A percentile compares a stretch with the other conserved stretches of the same genome.
phyloP scores from a whole-genome alignment of 1,284 basidiomycete genomes.

The Puccinia brachypodii region DNA sequence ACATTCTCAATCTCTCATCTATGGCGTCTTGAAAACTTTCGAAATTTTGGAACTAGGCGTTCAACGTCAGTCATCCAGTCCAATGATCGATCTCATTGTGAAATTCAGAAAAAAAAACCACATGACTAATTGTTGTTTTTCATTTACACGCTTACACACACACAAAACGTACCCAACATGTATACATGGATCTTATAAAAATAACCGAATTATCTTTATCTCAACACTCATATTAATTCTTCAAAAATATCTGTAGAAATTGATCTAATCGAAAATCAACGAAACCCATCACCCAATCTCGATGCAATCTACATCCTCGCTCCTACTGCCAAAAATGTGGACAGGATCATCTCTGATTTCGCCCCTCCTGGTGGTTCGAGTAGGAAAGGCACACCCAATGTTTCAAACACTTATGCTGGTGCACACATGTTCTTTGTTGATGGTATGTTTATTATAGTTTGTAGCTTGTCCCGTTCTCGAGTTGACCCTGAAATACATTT shows the following conservation, averaged over 20 bases:
- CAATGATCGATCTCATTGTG: background rate
- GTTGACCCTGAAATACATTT: background rate
- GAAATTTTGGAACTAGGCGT: conserved; percentile 93
- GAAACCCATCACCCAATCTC: conserved; percentile 75
- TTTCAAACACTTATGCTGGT: conserved; percentile 69
- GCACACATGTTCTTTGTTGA: conserved; percentile 96
- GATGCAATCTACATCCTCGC: conserved; percentile 92
- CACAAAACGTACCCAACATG: too few species aligned
- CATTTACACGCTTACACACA: too few species aligned
- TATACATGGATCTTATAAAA: too few species aligned
- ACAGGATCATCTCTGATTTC: conserved; percentile 85
- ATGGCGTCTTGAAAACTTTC: conserved; percentile 84
- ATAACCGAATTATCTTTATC: background rate
- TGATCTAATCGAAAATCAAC: conserved; percentile 60
- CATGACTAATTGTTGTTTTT: background rate
- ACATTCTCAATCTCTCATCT: conserved; percentile 68
- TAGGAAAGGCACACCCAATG: conserved; percentile 15
- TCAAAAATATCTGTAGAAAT: conserved; percentile 55
- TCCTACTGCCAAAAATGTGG: conserved; percentile 89
- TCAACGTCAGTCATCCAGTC: conserved; percentile 60
- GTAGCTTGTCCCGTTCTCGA: background rate
- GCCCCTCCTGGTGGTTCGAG: conserved; percentile 53
- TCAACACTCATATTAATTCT: background rate
- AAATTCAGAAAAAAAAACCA: background rate
- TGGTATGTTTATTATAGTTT: conserved; percentile 66